Base-by-base conservation (phyloP, 768 basidiomycete genomes). In the Amanita rubescens region DNA sequence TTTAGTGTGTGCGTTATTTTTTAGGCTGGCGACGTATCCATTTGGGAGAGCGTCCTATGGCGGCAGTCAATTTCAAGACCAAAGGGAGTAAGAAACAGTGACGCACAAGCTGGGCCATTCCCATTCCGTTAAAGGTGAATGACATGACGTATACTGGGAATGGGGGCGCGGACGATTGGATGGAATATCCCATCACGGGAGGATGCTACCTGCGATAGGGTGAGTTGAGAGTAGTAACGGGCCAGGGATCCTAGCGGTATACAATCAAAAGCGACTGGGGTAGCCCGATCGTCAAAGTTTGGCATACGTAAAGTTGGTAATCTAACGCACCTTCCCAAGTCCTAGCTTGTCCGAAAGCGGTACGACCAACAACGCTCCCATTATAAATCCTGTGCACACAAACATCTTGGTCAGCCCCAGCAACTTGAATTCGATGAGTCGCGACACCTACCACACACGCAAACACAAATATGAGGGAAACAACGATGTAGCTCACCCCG, bases 21-120 rank as follows among this genome's bases (percentile, higher is more conserved):
- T 75, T 6, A 87, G 66, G 41, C 70, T 74, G 3, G 82, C 85
- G 11, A 90, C 79, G 55, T 77, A 88, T 7, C 81, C 84, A 60
- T 85, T 85, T 1, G 85, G 77, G 67, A 86, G 85, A 0, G 87
- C 85, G 55, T 87, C 82, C 81, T 53, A 9, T 11, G 27, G 6
- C 14, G 14, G 15, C 10, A 19, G n/a, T 34, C 7, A 41, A n/a
- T n/a, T 35, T 22, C 87, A 34, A 14, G 10, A n/a, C 11, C 1
- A 25, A 9, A 39, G 15, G 17, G n/a, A 24, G n/a, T 3, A 6
- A 20, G 19, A 17, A 33, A 5, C 6, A 17, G 17, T 1, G 49
- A 47, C 62, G 39, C 54, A 81, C 84, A 68, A 75, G 71, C 3
- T 77, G 60, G 2, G 74, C 71, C 19, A 71, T 44, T 0, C 77